These are phyloP conservation scores for Obelidium mucronatum DNA, from an alignment of 192 early-diverging fungal species.

Conservation along the genomic window DNA sequence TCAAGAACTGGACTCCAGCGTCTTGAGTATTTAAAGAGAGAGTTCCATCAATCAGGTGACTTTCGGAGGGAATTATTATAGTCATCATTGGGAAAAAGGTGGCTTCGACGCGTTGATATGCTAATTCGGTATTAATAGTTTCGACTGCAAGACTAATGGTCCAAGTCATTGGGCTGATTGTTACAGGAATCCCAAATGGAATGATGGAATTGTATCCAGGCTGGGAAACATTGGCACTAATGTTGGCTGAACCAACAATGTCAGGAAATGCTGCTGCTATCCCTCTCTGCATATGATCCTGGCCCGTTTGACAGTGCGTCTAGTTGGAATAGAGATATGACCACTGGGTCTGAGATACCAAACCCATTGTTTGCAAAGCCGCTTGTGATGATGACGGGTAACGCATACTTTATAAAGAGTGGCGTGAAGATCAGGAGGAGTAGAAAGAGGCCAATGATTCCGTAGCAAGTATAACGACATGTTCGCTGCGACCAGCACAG, in stretches of 20 bases:
- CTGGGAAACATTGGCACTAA: neutral
- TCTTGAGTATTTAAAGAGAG: neutral
- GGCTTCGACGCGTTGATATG: neutral
- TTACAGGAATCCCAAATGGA: neutral
- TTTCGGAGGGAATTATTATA: no score
- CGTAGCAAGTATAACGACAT: neutral
- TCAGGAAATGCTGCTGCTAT: neutral
- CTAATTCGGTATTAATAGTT: neutral
- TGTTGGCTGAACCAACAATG: neutral
- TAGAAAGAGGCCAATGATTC: neutral
- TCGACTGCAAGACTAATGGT: slow-evolving; percentile 10
- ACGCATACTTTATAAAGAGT: slow-evolving; percentile 5
- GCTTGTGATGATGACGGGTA: slow-evolving; percentile 5
- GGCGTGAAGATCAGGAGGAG: neutral
- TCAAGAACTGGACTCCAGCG: neutral
- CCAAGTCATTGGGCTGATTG: neutral
- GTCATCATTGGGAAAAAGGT: neutral
- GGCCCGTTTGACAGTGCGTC: neutral
- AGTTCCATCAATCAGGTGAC: neutral
- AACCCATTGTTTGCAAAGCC: neutral
- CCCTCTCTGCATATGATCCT: neutral
- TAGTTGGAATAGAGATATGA: neutral
- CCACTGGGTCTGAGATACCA: neutral
- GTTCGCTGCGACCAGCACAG: neutral
- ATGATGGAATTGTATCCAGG: neutral